phyloP scores from a whole-genome alignment of 1,139 yeast species.

The Diutina sp. region DNA sequence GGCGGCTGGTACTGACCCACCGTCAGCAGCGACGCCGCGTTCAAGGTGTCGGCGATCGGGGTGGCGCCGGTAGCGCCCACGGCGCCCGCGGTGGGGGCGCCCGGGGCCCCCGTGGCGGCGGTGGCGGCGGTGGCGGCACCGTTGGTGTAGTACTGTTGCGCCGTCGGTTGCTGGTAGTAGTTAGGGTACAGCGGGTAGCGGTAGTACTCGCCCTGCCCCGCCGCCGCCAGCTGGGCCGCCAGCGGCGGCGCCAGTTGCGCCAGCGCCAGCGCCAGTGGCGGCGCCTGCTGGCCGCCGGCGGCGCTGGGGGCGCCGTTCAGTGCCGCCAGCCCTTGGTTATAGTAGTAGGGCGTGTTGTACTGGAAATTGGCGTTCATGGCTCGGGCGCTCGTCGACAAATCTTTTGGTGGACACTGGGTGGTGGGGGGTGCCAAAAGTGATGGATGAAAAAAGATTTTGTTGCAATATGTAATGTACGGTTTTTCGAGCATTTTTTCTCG shows the following conservation, averaged over 20 bases:
- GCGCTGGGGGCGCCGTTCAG: conserved; percentile 1
- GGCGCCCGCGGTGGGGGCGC: conserved; percentile 4
- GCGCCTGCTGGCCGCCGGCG: not conserved
- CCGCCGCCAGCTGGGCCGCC: conserved; percentile 5
- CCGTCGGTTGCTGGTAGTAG: conserved; percentile 7
- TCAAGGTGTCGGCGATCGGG: conserved; percentile 8
- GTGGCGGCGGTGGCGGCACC: conserved; percentile 4
- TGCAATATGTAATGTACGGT: conserved; percentile 1
- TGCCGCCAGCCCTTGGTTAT: not conserved
- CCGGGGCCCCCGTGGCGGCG: conserved; percentile 4
- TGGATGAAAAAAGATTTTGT: conserved; percentile 1
- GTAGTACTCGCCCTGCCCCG: conserved; percentile 3
- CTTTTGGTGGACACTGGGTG: not conserved
- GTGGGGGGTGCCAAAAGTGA: not conserved
- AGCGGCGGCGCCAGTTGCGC: conserved; percentile 5
- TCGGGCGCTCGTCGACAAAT: not conserved
- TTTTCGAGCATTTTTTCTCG: not conserved
- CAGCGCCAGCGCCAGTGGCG: conserved; percentile 5
- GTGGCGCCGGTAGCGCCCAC: conserved; percentile 9
- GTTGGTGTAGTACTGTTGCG: conserved; percentile 8
- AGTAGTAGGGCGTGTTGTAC: conserved; percentile 1
- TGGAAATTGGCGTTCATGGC: conserved; percentile 1
- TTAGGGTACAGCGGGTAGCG: conserved; percentile 6
- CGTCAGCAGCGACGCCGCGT: conserved; percentile 12
- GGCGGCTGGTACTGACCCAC: conserved; percentile 40